Percentiles rank a stretch among this genome's conserved stretches.
Conservation (phyloP, 177 flowering plant genomes). For the Vitis hybrid region DNA sequence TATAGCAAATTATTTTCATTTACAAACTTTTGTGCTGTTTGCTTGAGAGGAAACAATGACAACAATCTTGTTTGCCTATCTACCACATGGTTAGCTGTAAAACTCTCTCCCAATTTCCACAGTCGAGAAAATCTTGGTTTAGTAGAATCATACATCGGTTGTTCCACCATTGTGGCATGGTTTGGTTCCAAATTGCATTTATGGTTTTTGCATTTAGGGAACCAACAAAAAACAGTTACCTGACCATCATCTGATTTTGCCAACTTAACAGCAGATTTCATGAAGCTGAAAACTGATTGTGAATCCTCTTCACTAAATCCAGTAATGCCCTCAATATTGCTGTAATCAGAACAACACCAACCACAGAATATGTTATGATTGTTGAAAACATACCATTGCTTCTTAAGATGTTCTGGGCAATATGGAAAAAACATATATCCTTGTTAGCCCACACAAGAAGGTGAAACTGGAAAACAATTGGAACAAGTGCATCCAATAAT, state of each 20-base stretch:
- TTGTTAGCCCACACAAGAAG: neutral
- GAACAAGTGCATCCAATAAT: neutral
- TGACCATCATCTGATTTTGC: constrained; percentile 39
- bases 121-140: too few species aligned
- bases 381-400: neutral
- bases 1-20: too few species aligned
- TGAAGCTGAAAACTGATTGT: constrained; percentile 48
- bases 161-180: too few species aligned
- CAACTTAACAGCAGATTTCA: constrained; percentile 58
- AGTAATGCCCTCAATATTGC: constrained; percentile 83
- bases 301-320: constrained; percentile 82
- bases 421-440: neutral
- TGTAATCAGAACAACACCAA: constrained; percentile 27
- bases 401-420: too few species aligned
- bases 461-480: neutral
- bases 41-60: too few species aligned
- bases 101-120: too few species aligned
- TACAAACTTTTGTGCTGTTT: too few species aligned
- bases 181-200: neutral
- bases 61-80: too few species aligned
- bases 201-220: neutral
- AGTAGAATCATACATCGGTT: too few species aligned
- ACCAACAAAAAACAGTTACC: constrained; percentile 26
- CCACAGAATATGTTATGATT: neutral
- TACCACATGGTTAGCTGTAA: too few species aligned